Evolutionary conservation across 495 filamentous ascomycete species (phyloP).

Genomic region (Penicillium alfredii): DNA sequence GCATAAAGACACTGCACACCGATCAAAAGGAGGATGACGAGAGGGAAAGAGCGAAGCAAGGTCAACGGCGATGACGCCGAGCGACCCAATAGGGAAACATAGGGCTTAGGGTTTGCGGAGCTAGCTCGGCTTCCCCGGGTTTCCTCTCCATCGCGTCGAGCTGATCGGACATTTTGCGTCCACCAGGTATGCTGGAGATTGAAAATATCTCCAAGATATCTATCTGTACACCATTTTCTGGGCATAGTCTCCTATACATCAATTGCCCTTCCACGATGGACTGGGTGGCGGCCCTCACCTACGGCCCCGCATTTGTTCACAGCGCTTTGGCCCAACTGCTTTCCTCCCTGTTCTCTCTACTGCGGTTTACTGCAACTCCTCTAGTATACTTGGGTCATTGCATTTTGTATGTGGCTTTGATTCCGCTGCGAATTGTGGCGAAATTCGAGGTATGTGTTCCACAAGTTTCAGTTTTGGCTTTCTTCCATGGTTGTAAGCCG

Average conservation of each 20-base stretch:
- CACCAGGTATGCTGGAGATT: no score
- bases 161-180: no score
- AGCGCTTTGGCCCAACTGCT: slow-evolving; percentile 36
- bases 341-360: slow-evolving; percentile 21
- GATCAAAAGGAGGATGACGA: slow-evolving; percentile 8
- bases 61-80: slow-evolving; percentile 20
- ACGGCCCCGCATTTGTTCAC: slow-evolving; percentile 13
- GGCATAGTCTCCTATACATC: no score
- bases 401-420: slow-evolving; percentile 28
- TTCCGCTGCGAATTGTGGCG: slow-evolving; percentile 42
- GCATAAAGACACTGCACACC: slow-evolving; percentile 17
- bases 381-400: slow-evolving; percentile 39
- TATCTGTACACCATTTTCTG: no score
- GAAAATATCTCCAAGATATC: no score
- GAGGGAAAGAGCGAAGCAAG: slow-evolving; percentile 7
- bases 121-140: no score
- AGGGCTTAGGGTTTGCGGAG: slow-evolving; percentile 24
- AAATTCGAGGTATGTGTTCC: slow-evolving; percentile 55
- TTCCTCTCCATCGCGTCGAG: no score
- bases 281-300: slow-evolving; percentile 1
- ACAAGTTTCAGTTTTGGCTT: not conserved
- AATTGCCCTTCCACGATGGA: slow-evolving; percentile 1
- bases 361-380: slow-evolving; percentile 37
- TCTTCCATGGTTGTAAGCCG: not conserved
- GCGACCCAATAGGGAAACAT: slow-evolving; percentile 11